A percentile compares a stretch with the other conserved stretches of the same genome.
Evolutionary conservation across 2,329 filamentous ascomycete species (phyloP).

Genomic region (Nemania sp.): DNA sequence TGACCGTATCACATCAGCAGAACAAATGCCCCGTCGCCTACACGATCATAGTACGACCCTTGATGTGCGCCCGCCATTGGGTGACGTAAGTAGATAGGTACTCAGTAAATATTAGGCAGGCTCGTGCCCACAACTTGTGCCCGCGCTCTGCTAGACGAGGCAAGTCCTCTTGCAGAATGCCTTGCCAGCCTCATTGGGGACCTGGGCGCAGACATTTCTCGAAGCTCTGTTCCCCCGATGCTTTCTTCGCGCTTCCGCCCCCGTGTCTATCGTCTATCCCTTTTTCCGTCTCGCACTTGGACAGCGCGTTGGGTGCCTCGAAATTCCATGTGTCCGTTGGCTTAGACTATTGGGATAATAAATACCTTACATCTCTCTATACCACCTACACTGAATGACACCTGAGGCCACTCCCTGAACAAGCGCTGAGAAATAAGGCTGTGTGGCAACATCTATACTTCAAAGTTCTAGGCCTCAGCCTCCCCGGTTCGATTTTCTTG

Average conservation of each 20-base stretch:
- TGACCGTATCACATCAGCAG: no score
- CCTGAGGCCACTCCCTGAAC: neutral
- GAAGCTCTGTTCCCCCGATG: constrained; percentile 5
- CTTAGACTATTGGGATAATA: constrained; percentile 5
- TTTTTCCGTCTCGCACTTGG: constrained; percentile 16
- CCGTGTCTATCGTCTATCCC: constrained; percentile 19
- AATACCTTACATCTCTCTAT: constrained; percentile 9
- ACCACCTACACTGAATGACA: constrained; percentile 3
- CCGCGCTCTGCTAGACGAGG: constrained; percentile 22
- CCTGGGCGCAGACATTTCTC: constrained; percentile 27
- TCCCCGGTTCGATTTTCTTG: constrained; percentile 1
- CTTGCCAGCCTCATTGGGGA: constrained; percentile 38
- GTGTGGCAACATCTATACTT: neutral
- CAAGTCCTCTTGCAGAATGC: constrained; percentile 29
- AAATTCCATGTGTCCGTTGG: neutral
- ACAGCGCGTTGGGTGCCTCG: constrained; percentile 12
- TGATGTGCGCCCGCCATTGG: constrained; percentile 5
- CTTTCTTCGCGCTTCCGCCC: constrained; percentile 22
- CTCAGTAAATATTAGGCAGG: constrained; percentile 10
- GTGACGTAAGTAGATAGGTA: constrained; percentile 12
- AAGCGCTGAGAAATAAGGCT: constrained; percentile 17
- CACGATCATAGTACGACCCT: constrained; percentile 7
- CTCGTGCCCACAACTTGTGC: constrained; percentile 16
- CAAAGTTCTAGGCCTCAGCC: constrained; percentile 4
- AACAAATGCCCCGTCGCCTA: no score